Evolutionary conservation across 2,329 filamentous ascomycete genomes (phyloP).

Genomic region (Fusarium sp.): DNA sequence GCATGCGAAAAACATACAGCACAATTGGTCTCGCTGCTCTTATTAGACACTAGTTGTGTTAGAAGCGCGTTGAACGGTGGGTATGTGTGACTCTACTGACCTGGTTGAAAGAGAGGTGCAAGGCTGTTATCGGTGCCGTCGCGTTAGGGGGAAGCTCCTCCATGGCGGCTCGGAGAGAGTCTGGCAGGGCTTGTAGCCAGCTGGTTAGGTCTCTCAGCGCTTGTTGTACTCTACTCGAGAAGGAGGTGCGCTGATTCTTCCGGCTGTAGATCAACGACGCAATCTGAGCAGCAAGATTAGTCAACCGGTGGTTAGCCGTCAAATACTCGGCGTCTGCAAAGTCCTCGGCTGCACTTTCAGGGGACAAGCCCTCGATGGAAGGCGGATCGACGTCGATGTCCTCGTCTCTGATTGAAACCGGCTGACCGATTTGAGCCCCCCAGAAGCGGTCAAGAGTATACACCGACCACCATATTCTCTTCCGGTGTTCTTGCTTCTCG

Average conservation of each 20-base stretch:
- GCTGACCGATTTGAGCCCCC: constrained; percentile 59
- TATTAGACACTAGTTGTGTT: constrained; percentile 37
- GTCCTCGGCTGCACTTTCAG: constrained; percentile 31
- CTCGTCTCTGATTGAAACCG: constrained; percentile 58
- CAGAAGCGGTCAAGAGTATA: constrained; percentile 58
- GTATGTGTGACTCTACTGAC: background rate
- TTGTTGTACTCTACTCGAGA: constrained; percentile 38
- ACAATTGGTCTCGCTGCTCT: constrained; percentile 45
- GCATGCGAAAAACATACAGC: constrained; percentile 41
- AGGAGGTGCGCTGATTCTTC: constrained; percentile 29
- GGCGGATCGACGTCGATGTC: constrained; percentile 58
- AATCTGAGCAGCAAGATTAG: constrained; percentile 42
- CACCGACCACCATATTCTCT: constrained; percentile 55
- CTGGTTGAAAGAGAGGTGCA: constrained; percentile 48
- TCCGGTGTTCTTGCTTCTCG: constrained; percentile 50
- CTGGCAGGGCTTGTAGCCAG: constrained; percentile 43
- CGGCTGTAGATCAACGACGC: constrained; percentile 45
- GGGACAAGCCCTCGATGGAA: constrained; percentile 35
- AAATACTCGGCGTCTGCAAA: constrained; percentile 44
- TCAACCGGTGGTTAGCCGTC: constrained; percentile 51
- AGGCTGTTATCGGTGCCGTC: constrained; percentile 34
- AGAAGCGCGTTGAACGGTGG: fast-evolving
- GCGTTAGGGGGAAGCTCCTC: background rate
- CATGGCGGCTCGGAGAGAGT: constrained; percentile 40
- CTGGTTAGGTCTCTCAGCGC: constrained; percentile 38